phyloP scores from a whole-genome alignment of 371 early-diverging fungal genomes.

The Actinomortierella ambigua region DNA sequence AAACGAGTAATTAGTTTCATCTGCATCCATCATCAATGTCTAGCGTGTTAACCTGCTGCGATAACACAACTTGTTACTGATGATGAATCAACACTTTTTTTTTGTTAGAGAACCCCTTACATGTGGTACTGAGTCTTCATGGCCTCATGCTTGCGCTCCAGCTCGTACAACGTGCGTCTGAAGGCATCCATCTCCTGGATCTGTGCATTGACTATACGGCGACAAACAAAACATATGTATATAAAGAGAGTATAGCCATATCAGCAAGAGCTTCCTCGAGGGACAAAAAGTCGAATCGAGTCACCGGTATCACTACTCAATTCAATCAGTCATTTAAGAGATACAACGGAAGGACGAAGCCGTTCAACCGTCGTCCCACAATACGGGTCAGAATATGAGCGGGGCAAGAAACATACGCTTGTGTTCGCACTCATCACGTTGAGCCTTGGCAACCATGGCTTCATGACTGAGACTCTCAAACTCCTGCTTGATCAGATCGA shows the following conservation, averaged over 20 bases:
- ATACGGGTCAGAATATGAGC: neutral
- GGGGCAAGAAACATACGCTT: conserved; percentile 66
- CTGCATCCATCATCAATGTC: too few relatives aligned
- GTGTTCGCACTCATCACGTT: conserved; percentile 89
- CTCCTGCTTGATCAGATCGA: conserved; percentile 85
- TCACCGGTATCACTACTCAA: too few relatives aligned
- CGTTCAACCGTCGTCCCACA: neutral
- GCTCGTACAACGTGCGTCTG: conserved; percentile 41
- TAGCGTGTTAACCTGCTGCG: too few relatives aligned
- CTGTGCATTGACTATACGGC: conserved; percentile 26
- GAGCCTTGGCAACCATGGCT: conserved; percentile 68
- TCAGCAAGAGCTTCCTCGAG: too few relatives aligned
- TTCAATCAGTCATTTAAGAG: neutral
- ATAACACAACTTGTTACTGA: neutral
- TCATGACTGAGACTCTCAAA: conserved; percentile 85
- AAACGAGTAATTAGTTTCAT: too few relatives aligned
- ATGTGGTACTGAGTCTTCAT: conserved; percentile 46
- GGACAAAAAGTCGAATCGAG: too few relatives aligned
- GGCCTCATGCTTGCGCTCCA: conserved; percentile 43
- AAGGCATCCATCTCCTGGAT: conserved; percentile 47
- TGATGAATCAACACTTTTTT: neutral
- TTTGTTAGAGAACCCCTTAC: conserved; percentile 12
- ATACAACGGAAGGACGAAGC: neutral
- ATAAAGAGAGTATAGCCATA: neutral
- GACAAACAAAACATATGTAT: neutral